phyloP scores from a whole-genome alignment of 257 asterid species.

The Solanum virginianum region DNA sequence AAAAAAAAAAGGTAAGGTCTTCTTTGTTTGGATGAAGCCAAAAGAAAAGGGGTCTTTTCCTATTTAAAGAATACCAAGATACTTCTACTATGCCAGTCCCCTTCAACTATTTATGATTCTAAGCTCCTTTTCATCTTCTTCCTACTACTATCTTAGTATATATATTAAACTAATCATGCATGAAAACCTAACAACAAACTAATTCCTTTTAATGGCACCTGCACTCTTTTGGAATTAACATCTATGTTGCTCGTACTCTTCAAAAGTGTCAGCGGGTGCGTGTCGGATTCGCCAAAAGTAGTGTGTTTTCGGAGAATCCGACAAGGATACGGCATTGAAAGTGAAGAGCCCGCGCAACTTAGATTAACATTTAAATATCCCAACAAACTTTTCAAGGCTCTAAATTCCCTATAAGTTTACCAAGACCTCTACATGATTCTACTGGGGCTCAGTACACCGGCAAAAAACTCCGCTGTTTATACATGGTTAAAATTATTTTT shows the following conservation, averaged over 20 bases:
- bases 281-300: no score
- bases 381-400: background rate
- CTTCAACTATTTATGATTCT: background rate
- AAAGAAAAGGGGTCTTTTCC: background rate
- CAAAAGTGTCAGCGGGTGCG: no score
- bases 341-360: no score
- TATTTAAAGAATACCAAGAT: background rate
- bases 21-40: background rate
- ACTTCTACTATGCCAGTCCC: background rate
- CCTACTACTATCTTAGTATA: background rate
- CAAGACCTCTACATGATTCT: background rate
- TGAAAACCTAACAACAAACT: background rate
- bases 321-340: no score
- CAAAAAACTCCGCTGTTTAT: background rate
- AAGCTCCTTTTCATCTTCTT: background rate
- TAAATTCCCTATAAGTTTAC: background rate
- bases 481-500: background rate
- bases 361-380: background rate
- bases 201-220: background rate
- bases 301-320: no score
- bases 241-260: no score
- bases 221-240: background rate
- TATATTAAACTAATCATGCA: background rate
- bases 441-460: background rate
- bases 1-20: background rate